Base-by-base conservation (phyloP, 495 filamentous ascomycete genomes). In the Penicillium flavigenum region DNA sequence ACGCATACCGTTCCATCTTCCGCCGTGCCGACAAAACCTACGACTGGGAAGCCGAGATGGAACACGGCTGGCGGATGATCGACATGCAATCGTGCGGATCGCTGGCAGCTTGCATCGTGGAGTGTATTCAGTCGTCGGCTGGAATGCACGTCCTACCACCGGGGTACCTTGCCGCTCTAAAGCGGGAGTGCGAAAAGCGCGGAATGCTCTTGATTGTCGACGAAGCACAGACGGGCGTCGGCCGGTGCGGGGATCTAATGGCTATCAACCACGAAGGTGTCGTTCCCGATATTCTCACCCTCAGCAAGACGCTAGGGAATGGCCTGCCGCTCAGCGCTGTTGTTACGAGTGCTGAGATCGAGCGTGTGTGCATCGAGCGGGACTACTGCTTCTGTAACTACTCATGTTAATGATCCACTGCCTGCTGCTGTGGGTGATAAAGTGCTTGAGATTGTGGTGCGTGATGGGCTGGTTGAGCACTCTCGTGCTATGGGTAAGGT, bases 31-130 rank as follows among this genome's bases (percentile, higher is more conserved):
- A 82, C 53, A 78, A 81, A 2, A 72, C 72, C 0, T 81, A 86
- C 42, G 82, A 84, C 63, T 86, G 81, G 82, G 72, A 80, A 48
- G 64, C 78, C 0, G 81, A 85, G 61, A 64, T 85, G 45, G 76
- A 82, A 2, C 83, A 76, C 50, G 79, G 76, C 4, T 83, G 79
- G 73, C 66, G 65, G 14, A 64, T 83, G 61, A 72, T 84, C 14
- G 80, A 83, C 50, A 67, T 71, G 19, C 74, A 77, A 46, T 78
- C 76, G n/a, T 75, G 71, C 27, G 81, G 81, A 4, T 82, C 79
- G 2, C 71, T 84, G 7, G 80, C 81, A 6, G 80, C 80, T 5
- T 76, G 79, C 31, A 80, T 84, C 51, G 68, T 83, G 20, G 81
- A 83, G 54, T 79, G 75, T 19, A 82, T 83, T 42, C 73, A 79